Percentiles rank a stretch among this genome's conserved stretches.
phyloP scores from a whole-genome alignment of 768 basidiomycete genomes.

The Mycena olivaceomarginata region DNA sequence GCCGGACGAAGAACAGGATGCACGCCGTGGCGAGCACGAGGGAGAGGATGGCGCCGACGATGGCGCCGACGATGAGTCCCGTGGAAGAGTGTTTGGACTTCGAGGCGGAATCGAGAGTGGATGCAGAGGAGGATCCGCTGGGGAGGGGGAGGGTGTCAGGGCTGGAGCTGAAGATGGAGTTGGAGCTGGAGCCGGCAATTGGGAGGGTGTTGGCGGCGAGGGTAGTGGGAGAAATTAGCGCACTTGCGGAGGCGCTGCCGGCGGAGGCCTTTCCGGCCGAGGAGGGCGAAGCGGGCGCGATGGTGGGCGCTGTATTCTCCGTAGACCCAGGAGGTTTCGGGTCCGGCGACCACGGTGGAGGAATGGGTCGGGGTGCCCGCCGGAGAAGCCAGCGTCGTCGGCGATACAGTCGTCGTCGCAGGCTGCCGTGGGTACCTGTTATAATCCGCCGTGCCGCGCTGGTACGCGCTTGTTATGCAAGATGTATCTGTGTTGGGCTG shows the following conservation, averaged over 20 bases:
- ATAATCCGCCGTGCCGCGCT: neutral
- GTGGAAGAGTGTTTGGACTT: neutral
- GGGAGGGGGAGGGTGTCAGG: neutral
- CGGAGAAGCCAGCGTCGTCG: neutral
- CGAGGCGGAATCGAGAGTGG: neutral
- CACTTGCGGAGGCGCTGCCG: no score
- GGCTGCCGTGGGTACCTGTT: neutral
- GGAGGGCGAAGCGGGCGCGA: no score
- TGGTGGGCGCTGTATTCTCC: neutral
- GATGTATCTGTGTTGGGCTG: constrained; percentile 15
- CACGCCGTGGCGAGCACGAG: neutral
- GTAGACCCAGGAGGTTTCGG: neutral
- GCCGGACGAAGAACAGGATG: neutral
- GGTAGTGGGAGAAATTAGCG: no score
- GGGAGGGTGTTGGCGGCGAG: no score
- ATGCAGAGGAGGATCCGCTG: neutral
- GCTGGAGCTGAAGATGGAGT: neutral
- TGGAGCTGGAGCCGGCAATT: neutral
- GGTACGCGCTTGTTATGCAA: constrained; percentile 6
- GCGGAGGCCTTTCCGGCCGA: no score
- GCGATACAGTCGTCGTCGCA: constrained; percentile 10
- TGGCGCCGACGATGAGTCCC: neutral
- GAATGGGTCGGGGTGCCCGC: neutral
- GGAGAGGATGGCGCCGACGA: neutral
- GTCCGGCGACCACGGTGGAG: neutral